Base-by-base conservation (phyloP, 495 filamentous ascomycete genomes). In the Xylaria intraflava region DNA sequence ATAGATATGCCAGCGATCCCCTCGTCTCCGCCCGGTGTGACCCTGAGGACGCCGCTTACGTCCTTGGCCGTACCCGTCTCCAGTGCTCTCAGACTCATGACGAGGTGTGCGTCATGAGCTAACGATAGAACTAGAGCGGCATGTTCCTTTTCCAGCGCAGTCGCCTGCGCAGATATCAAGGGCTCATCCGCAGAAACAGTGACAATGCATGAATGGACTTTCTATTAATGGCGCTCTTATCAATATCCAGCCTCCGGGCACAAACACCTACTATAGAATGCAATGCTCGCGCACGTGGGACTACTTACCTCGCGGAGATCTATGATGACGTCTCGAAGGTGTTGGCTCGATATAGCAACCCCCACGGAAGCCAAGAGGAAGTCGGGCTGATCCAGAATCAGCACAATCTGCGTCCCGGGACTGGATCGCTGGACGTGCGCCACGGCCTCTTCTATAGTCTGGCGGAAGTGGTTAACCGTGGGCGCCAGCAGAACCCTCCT, bases 11-110 rank as follows among this genome's bases (percentile, higher is more conserved):
- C 58, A 54, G 58, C 59, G 17, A 46, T 56, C 49, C 49, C 26
- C 23, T 42, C 61, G 19, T 65, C 59, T 17, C 64, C 65, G 6
- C 83, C 82, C 20, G 71, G 75, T 8, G 85, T 89, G 46, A 94
- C 78, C 59, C 92, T 79, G 49, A 96, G 57, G 31, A 96, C 88
- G 8, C 93, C 92, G 72, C 87, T 95, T 22, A 96, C 88, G 75
- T 97, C 92, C 67, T 78, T 85, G 46, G 92, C 93, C 14, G 82
- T 78, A 1, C 92, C 92, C 0, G 89, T 95, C 60, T 91, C 88
- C 53, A 97, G 68, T 55, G 80, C 75, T 41, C 89, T 76, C 24
- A 91, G 68, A 55, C 87, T 83, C 65, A 91, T 76, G 1, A 88
- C 73, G 51, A 78, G 76, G 8, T 75, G 62, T 9, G 93, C 89